Base-by-base conservation (phyloP, 2,329 filamentous ascomycete genomes). In the Arthrobotrys iridis region DNA sequence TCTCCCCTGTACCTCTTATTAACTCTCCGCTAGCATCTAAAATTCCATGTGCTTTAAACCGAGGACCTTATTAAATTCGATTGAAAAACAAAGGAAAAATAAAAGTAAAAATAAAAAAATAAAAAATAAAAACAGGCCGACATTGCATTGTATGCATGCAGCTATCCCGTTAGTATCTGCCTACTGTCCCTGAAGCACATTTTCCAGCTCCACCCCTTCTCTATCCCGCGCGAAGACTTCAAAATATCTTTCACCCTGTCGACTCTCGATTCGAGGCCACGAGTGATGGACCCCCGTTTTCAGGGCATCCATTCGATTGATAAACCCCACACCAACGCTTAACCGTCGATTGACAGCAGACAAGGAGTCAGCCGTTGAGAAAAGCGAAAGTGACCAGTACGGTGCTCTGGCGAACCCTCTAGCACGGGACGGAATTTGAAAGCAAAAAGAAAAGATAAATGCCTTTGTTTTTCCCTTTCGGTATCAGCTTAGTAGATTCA, bases 301-400 rank as follows among this genome's bases (percentile, higher is more conserved):
- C 63, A 75, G 46, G 62, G 70, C 22, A 22, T 48, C 40, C 15
- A 18, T 15, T 55, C 30, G 15, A 22, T 10, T 52, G 46, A 63
- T 74, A 66, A 60, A 62, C 62, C 45, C 60, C 71, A 58, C 64
- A 57, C 71, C 55, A 52, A 68, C 40, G 46, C 63, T 74, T 75
- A 30, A 63, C 57, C 24, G 20, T 58, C 37, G 57, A 63, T 58
- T 68, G 71, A 68, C 57, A 75, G 55, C 37, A 57, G 43, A 66
- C 50, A 46, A 63, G 62, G 35, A 62, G 58, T 35, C 30, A 57
- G 41, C 66, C 66, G 66, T 71, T 71, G 45, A 18, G 65, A 57
- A 50, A 58, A 18, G 26, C 8, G 35, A 70, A 37, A 45, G 24
- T 20, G 43, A 70, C 35, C 55, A 62, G 55, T 43, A 43, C n/a